Evolutionary conservation across 2,329 filamentous ascomycete genomes (phyloP).

Genomic region (Sclerotinia spermophila): DNA sequence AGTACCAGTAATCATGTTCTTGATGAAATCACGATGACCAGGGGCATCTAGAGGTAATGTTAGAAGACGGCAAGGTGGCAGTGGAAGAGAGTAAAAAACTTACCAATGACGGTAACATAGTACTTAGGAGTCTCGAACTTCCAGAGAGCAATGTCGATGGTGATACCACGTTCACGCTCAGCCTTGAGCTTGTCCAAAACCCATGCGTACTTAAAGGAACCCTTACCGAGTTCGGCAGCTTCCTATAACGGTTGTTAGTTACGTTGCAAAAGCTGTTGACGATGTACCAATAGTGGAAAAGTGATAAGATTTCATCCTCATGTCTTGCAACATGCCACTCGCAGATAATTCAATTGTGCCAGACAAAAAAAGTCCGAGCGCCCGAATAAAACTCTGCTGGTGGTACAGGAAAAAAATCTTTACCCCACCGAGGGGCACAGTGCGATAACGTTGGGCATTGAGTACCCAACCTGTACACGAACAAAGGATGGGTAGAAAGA

Average conservation of each 20-base stretch:
- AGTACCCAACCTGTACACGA: not conserved
- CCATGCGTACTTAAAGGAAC: conserved; percentile 99
- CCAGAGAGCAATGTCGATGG: conserved; percentile 99
- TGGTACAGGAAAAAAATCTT: not conserved
- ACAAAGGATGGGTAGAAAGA: conserved; percentile 33
- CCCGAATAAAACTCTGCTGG: not conserved
- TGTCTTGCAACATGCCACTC: not conserved
- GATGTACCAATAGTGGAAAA: conserved; percentile 12
- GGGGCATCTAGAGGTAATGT: conserved; percentile 67
- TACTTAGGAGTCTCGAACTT: conserved; percentile 99
- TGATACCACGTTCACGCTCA: conserved; percentile 99
- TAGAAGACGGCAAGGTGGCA: conserved; percentile 2
- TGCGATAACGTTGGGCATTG: not conserved
- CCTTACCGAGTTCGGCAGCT: conserved; percentile 98
- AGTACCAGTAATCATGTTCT: conserved; percentile 99
- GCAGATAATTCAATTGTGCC: conserved; percentile 15
- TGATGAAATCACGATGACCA: conserved; percentile 99
- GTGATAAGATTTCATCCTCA: not conserved
- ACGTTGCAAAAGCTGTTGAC: not conserved
- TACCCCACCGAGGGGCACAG: conserved; percentile 14
- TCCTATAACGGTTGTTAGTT: conserved; percentile 56
- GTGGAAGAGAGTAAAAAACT: conserved; percentile 36
- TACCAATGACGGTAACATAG: conserved; percentile 96
- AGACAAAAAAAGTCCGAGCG: not conserved
- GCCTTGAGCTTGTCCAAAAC: conserved; percentile 99